These are phyloP conservation scores for Lentinula boryana DNA, from an alignment of 768 basidiomycete genomes.

Conservation along the genomic window DNA sequence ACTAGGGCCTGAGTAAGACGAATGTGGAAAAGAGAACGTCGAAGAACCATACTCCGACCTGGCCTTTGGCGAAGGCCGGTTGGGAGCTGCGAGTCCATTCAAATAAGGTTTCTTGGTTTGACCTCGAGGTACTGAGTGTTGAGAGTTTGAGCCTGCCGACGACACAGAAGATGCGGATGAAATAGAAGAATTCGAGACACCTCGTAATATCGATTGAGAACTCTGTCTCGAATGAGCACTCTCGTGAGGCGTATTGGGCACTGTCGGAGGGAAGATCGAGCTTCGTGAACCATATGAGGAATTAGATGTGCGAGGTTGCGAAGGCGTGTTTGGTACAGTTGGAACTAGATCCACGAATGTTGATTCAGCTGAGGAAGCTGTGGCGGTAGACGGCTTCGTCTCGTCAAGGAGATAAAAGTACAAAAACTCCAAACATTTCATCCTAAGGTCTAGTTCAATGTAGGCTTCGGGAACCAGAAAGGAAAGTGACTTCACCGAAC, in stretches of 20 bases:
- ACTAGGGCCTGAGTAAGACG: neutral
- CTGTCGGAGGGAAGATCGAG: conserved; percentile 12
- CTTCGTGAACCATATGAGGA: conserved; percentile 16
- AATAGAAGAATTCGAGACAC: conserved; percentile 3
- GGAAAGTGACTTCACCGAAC: conserved; percentile 56
- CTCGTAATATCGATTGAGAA: conserved; percentile 14
- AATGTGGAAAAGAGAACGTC: conserved; percentile 2
- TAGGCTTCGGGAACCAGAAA: neutral
- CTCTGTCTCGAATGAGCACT: conserved; percentile 17
- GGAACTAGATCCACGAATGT: conserved; percentile 7
- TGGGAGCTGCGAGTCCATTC: conserved; percentile 9
- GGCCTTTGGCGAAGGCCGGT: conserved; percentile 13
- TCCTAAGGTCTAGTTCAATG: conserved; percentile 38
- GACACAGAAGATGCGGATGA: conserved; percentile 21
- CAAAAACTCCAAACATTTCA: conserved; percentile 94
- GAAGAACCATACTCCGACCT: conserved; percentile 12
- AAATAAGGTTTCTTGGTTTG: conserved; percentile 5
- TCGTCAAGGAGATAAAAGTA: conserved; percentile 95
- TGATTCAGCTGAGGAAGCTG: conserved; percentile 6
- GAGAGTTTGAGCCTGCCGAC: conserved; percentile 11
- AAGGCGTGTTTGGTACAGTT: conserved; percentile 13
- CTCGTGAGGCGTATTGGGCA: conserved; percentile 22
- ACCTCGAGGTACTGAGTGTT: neutral
- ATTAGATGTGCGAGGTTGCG: conserved; percentile 16
- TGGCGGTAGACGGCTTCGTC: conserved; percentile 26